Evolutionary conservation across 1,284 basidiomycete genomes (phyloP).

Genomic region (Sanghuangporus sanghuang): DNA sequence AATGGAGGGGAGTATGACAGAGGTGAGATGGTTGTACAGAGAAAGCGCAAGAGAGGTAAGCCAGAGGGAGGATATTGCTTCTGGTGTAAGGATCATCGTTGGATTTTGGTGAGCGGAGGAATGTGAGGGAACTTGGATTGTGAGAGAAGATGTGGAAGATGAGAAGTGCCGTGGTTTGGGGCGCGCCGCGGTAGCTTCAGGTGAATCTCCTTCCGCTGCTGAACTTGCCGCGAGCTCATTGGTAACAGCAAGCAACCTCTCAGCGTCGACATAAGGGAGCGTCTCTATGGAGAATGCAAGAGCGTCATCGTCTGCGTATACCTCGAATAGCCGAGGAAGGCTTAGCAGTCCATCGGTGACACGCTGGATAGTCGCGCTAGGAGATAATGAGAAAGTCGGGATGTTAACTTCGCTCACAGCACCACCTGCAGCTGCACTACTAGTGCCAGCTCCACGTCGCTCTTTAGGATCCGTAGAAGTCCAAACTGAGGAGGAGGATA

Average conservation of each 20-base stretch:
- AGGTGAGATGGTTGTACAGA: slow-evolving; percentile 69
- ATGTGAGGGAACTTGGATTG: slow-evolving; percentile 29
- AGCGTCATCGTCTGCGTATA: slow-evolving; percentile 88
- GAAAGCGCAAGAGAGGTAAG: slow-evolving; percentile 82
- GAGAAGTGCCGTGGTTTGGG: slow-evolving; percentile 34
- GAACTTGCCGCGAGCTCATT: slow-evolving; percentile 29
- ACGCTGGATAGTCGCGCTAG: slow-evolving; percentile 82
- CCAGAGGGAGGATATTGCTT: slow-evolving; percentile 84
- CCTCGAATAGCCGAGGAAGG: slow-evolving; percentile 89
- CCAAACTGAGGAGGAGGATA: slow-evolving; percentile 78
- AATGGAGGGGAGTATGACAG: slow-evolving; percentile 59
- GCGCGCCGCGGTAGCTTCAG: neutral
- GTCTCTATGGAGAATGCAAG: slow-evolving; percentile 86
- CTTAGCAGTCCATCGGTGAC: slow-evolving; percentile 92
- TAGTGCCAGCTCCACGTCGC: slow-evolving; percentile 23
- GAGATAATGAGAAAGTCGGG: slow-evolving; percentile 92
- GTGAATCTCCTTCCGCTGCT: slow-evolving; percentile 14
- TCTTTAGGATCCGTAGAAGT: slow-evolving; percentile 42
- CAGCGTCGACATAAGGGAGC: slow-evolving; percentile 63
- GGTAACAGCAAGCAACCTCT: slow-evolving; percentile 45
- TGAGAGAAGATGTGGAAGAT: slow-evolving; percentile 28
- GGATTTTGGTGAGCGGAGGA: slow-evolving; percentile 6
- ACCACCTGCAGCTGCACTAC: slow-evolving; percentile 30
- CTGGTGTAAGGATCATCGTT: slow-evolving; percentile 45
- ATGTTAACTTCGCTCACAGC: slow-evolving; percentile 65